These are phyloP conservation scores for Penicillium odoratum DNA, from an alignment of 495 filamentous ascomycete genomes.

Conservation along the genomic window DNA sequence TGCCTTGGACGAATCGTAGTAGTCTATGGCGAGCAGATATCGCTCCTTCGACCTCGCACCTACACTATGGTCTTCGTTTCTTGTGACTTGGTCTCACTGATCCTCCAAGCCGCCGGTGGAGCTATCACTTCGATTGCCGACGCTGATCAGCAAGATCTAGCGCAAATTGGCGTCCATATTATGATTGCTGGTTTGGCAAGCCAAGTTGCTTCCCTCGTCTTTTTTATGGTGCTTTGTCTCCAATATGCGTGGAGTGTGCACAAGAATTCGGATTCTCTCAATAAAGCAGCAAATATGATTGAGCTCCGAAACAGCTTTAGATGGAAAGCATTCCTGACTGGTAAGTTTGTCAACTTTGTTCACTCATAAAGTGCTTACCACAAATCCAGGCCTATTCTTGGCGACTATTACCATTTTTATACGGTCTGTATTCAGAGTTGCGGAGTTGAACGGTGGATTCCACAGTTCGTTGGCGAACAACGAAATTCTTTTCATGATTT, in stretches of 20 bases:
- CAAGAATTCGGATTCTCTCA: slow-evolving; percentile 4
- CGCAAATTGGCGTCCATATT: slow-evolving; percentile 45
- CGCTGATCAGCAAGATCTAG: slow-evolving; percentile 17
- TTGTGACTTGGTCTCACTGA: slow-evolving; percentile 52
- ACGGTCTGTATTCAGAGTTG: slow-evolving; percentile 62
- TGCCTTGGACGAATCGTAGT: slow-evolving; percentile 54
- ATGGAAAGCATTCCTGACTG: slow-evolving; percentile 19
- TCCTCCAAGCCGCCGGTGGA: slow-evolving; percentile 57
- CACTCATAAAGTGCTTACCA: not conserved
- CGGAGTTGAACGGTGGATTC: slow-evolving; percentile 66
- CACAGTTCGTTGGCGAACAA: slow-evolving; percentile 55
- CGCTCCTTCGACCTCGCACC: slow-evolving; percentile 48
- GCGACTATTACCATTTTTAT: slow-evolving; percentile 61
- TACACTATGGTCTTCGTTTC: slow-evolving; percentile 55
- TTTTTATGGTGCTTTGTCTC: slow-evolving; percentile 53
- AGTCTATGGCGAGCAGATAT: slow-evolving; percentile 47
- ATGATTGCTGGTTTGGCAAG: slow-evolving; percentile 57
- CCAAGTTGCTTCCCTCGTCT: slow-evolving; percentile 52
- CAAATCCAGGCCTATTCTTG: slow-evolving; percentile 36
- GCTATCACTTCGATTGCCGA: slow-evolving; percentile 50
- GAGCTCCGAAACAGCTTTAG: slow-evolving; percentile 9
- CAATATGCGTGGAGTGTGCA: slow-evolving; percentile 53
- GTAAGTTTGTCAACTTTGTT: slow-evolving; percentile 6
- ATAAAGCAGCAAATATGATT: slow-evolving; percentile 11
- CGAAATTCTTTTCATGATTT: slow-evolving; percentile 64